Evolutionary conservation across 2,329 filamentous ascomycete species (phyloP).

Genomic region (Ambrosiella beaveri): DNA sequence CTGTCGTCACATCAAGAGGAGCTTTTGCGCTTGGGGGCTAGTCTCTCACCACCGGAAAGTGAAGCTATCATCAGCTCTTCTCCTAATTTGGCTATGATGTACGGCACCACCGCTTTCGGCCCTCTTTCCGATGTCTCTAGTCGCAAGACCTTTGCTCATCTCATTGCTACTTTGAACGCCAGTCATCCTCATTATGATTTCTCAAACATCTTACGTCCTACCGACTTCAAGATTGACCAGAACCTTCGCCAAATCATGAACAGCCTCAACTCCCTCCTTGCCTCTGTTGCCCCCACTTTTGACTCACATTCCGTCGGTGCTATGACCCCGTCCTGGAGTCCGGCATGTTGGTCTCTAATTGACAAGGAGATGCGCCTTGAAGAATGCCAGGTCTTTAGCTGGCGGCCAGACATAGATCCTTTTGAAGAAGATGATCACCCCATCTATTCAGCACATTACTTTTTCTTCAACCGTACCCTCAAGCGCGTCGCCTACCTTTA

Average conservation of each 20-base stretch:
- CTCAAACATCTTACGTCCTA: slow-evolving; percentile 72
- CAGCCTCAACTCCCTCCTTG: slow-evolving; percentile 71
- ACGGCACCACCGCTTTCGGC: slow-evolving; percentile 79
- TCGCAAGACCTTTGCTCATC: slow-evolving; percentile 81
- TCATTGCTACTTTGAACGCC: slow-evolving; percentile 92
- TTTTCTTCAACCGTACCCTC: slow-evolving; percentile 86
- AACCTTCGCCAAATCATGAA: slow-evolving; percentile 69
- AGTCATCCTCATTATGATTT: slow-evolving; percentile 90
- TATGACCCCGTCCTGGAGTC: slow-evolving; percentile 47
- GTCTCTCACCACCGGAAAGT: slow-evolving; percentile 67
- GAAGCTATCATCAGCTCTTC: slow-evolving; percentile 48
- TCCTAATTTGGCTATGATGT: slow-evolving; percentile 44
- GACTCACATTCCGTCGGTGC: slow-evolving; percentile 20
- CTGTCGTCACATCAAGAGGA: slow-evolving; percentile 85
- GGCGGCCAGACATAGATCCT: slow-evolving; percentile 74
- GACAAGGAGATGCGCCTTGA: slow-evolving; percentile 89
- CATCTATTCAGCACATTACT: slow-evolving; percentile 91
- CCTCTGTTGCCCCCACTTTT: slow-evolving; percentile 56
- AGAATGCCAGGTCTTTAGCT: slow-evolving; percentile 79
- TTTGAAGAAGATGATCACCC: slow-evolving; percentile 84
- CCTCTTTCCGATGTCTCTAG: slow-evolving; percentile 75
- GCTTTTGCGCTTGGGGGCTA: slow-evolving; percentile 68
- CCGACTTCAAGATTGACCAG: slow-evolving; percentile 76
- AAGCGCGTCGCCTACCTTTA: slow-evolving; percentile 94
- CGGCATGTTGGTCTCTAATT: slow-evolving; percentile 78